Evolutionary conservation across 768 basidiomycete species (phyloP), one percentile per base, ranked within the genome.

Genomic region (Trichaptum fuscoviolaceum): DNA sequence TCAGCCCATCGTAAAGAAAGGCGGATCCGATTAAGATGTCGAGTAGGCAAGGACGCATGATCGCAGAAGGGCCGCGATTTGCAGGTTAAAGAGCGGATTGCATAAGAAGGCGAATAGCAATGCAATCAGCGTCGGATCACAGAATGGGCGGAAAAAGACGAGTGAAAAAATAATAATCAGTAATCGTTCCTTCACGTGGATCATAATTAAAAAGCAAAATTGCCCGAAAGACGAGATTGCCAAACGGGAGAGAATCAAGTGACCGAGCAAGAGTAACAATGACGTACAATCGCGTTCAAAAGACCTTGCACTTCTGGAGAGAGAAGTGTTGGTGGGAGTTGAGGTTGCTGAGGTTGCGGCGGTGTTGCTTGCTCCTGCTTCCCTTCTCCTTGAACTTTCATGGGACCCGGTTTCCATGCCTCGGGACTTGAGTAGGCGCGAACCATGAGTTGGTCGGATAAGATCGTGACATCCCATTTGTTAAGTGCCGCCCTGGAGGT

Each of bases 381-480:
- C 68, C 35, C 71, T 70, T 59, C 73, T 69, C 63, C 77, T 71
- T 93, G 90, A 7, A 93, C 88, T 20, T 84, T 79, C 79, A 95
- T 83, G 8, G 88, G 85, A 8, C 93, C 91, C 36, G 85, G 85
- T 69, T 77, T 81, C 89, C 94, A 96, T 23, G 91, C 90, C 67
- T 88, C 88, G 63, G 85, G 85, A 70, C 86, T 90, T 5, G 94
- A 92, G 75, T 93, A 96, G n/a, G 81, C 83, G 57, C 95, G 89
- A 65, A 98, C 80, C 42, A 86, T 87, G 77, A 90, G 86, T 69
- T 93, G 87, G 76, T 99, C 97, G 18, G 95, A 97, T 2, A 98
- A 80, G 70, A 99, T 89, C 66, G 87, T 81, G 66, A 94, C 91
- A 62, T 93, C 89, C 97, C 97, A 99, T 15, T 95, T 94, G 64